Percentiles rank a stretch among this genome's conserved stretches.
phyloP scores from a whole-genome alignment of 345 rosid genomes.

The Luvunga scandens region DNA sequence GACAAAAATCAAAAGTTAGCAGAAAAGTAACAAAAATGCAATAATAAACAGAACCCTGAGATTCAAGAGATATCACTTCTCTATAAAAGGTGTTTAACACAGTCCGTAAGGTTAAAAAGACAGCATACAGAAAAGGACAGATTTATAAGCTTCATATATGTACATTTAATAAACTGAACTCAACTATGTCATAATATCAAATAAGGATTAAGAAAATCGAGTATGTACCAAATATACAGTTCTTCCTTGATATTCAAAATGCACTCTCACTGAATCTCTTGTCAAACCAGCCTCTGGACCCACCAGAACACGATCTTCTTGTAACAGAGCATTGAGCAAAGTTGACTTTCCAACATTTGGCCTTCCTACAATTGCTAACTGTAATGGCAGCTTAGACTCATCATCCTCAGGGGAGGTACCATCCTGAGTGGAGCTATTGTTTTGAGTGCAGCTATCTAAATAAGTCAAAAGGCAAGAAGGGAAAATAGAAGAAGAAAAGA shows the following conservation, averaged over 20 bases:
- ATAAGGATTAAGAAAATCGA: not conserved
- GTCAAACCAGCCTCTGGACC: constrained; percentile 99
- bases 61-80: no score
- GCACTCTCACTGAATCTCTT: constrained; percentile 88
- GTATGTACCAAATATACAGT: constrained; percentile 70
- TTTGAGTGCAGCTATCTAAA: constrained; percentile 34
- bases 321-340: constrained; percentile 73
- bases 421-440: constrained; percentile 27
- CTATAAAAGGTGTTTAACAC: no score
- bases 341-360: constrained; percentile 99
- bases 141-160: not conserved
- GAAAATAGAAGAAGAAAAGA: not conserved
- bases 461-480: constrained; percentile 15
- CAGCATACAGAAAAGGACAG: not conserved
- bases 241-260: constrained; percentile 78
- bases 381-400: constrained; percentile 75
- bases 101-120: no score
- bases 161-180: not conserved
- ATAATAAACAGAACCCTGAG: not conserved
- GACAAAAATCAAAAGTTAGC: not conserved
- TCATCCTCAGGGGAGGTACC: constrained; percentile 45
- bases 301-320: constrained; percentile 93
- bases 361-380: constrained; percentile 88
- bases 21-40: not conserved
- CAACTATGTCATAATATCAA: not conserved